phyloP scores from a whole-genome alignment of 345 rosid genomes.

The Eucalyptus sideroxylon region DNA sequence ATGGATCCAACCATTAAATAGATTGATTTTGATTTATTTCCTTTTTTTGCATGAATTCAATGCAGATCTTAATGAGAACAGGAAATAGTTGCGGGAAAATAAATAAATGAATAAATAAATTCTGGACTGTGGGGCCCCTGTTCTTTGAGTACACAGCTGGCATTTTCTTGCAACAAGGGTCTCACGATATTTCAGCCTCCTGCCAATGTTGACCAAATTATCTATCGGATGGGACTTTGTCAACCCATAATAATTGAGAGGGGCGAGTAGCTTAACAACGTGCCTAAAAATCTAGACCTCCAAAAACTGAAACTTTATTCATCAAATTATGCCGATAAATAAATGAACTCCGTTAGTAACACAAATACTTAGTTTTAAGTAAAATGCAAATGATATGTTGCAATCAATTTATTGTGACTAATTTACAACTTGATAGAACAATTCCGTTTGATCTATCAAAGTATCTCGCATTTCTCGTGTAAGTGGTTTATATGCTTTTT shows the following conservation, averaged over 20 bases:
- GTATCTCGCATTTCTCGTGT: fast-evolving
- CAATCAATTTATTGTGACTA: not conserved
- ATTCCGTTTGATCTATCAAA: not conserved
- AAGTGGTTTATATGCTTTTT: not conserved
- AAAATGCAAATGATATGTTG: not conserved
- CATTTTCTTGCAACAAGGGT: not conserved
- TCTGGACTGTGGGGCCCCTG: not conserved
- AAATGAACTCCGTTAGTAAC: not conserved
- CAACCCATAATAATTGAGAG: not conserved
- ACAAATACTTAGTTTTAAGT: not conserved
- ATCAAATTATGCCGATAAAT: not conserved
- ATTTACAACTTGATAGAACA: not conserved
- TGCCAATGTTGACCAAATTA: not conserved
- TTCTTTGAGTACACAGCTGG: not conserved
- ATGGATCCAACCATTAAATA: not conserved
- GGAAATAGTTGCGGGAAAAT: not conserved
- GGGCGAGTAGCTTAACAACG: not conserved
- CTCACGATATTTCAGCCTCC: not conserved
- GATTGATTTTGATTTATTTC: not conserved
- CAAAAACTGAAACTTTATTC: not conserved
- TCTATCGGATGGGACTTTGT: not conserved
- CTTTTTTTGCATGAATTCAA: not conserved
- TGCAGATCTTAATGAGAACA: not conserved
- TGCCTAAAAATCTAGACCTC: not conserved
- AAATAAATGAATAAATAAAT: not conserved